Conservation (phyloP, 2,329 filamentous ascomycete genomes). For the Zarea fungicola region DNA sequence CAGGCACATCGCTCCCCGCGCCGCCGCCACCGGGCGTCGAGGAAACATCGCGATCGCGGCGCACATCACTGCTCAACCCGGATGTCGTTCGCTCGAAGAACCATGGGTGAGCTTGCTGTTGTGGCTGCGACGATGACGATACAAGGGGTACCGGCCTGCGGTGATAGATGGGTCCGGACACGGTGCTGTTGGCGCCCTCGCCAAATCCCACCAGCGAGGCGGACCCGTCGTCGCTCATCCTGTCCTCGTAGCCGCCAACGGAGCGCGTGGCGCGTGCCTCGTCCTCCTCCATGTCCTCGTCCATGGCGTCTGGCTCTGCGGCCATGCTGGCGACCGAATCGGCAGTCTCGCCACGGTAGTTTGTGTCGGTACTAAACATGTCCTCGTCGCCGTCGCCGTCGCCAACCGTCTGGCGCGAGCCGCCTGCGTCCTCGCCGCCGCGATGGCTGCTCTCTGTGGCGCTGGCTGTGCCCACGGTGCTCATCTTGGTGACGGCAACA, state of each 20-base stretch:
- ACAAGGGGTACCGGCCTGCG: slow-evolving; percentile 41
- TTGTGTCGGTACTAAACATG: slow-evolving; percentile 64
- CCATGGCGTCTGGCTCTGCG: slow-evolving; percentile 42
- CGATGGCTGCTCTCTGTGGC: slow-evolving; percentile 74
- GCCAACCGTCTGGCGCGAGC: slow-evolving; percentile 46
- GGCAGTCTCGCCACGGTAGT: slow-evolving; percentile 50
- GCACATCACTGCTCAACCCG: slow-evolving; percentile 43
- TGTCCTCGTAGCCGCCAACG: slow-evolving; percentile 54
- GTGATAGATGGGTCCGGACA: slow-evolving; percentile 71
- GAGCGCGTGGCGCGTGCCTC: slow-evolving; percentile 37
- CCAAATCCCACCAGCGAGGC: slow-evolving; percentile 87
- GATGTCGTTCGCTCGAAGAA: slow-evolving; percentile 47
- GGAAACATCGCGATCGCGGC: slow-evolving; percentile 22
- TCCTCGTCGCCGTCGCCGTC: slow-evolving; percentile 60
- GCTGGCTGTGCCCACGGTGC: slow-evolving; percentile 85
- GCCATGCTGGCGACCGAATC: slow-evolving; percentile 53
- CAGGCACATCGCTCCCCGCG: slow-evolving; percentile 35
- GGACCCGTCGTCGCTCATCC: slow-evolving; percentile 79
- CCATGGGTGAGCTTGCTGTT: slow-evolving; percentile 33
- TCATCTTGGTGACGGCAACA: slow-evolving; percentile 67
- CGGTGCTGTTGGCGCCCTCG: slow-evolving; percentile 81
- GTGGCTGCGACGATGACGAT: slow-evolving; percentile 30
- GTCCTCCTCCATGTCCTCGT: slow-evolving; percentile 52
- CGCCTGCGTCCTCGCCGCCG: slow-evolving; percentile 49
- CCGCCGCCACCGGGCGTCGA: slow-evolving; percentile 22